phyloP scores from a whole-genome alignment of 306 rosid genomes.

The Hippophae rhamnoides region DNA sequence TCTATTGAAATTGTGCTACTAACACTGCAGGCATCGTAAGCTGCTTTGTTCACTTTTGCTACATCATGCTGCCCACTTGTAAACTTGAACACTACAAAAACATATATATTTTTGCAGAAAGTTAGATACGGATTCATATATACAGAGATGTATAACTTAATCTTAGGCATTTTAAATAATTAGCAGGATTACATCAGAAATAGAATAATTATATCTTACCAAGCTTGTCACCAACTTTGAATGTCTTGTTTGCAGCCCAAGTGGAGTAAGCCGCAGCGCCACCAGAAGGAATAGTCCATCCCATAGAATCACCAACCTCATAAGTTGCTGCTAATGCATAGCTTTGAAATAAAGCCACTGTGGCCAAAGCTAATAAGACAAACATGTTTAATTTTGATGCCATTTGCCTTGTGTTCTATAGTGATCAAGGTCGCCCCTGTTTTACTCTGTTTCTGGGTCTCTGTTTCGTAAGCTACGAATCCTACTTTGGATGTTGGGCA shows the following conservation, averaged over 20 bases:
- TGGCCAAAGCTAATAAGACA: conserved; percentile 20
- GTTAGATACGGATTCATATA: too few species aligned
- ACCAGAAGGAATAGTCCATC: conserved; percentile 44
- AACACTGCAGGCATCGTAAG: conserved; percentile 33
- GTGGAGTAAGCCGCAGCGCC: conserved; percentile 25
- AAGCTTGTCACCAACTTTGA: conserved; percentile 40
- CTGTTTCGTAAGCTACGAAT: not conserved
- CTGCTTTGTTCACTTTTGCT: conserved; percentile 41
- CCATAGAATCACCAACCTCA: conserved; percentile 44
- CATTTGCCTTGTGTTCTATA: conserved; percentile 45
- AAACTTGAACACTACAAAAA: conserved; percentile 42
- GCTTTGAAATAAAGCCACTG: conserved; percentile 31
- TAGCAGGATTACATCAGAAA: too few species aligned
- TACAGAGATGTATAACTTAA: too few species aligned
- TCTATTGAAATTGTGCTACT: conserved; percentile 3
- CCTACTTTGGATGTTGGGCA: too few species aligned
- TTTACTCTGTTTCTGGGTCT: conserved; percentile 1
- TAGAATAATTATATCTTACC: conserved; percentile 24
- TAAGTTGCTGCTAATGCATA: conserved; percentile 32
- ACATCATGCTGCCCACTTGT: conserved; percentile 30
- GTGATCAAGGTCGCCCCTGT: conserved; percentile 41
- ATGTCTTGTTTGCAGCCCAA: conserved; percentile 56
- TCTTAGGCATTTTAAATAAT: too few species aligned
- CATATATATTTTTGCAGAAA: not conserved
- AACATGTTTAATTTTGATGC: conserved; percentile 23